Conservation (phyloP, 805 yeast species). For the Yarrowia osloensis region DNA sequence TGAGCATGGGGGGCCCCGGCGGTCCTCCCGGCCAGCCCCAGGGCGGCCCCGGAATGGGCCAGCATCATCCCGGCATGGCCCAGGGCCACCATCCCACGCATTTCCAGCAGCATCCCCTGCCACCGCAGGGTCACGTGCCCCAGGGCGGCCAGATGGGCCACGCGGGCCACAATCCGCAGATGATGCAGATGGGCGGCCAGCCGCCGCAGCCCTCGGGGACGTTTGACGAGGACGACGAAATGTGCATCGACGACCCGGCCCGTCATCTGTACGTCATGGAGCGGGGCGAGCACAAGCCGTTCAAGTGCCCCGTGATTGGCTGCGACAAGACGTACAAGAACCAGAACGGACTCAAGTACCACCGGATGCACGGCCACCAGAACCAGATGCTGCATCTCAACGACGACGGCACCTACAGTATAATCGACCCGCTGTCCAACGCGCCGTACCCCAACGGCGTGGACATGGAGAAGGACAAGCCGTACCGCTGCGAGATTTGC, state of each 20-base stretch:
- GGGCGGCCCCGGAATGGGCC: slow-evolving; percentile 10
- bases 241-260: slow-evolving; percentile 96
- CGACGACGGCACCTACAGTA: slow-evolving; percentile 89
- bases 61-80: slow-evolving; percentile 29
- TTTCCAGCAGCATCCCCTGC: slow-evolving; percentile 24
- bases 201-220: slow-evolving; percentile 41
- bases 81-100: slow-evolving; percentile 29
- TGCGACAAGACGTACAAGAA: slow-evolving; percentile 97
- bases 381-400: slow-evolving; percentile 88
- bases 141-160: not conserved
- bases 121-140: not conserved
- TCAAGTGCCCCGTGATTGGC: slow-evolving; percentile 96
- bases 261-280: slow-evolving; percentile 91
- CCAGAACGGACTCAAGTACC: slow-evolving; percentile 96
- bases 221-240: slow-evolving; percentile 57
- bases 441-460: slow-evolving; percentile 85
- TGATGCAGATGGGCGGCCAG: slow-evolving; percentile 34
- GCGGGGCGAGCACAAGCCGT: slow-evolving; percentile 89
- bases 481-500: slow-evolving; percentile 97
- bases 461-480: slow-evolving; percentile 95
- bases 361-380: slow-evolving; percentile 94
- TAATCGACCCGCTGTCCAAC: slow-evolving; percentile 79
- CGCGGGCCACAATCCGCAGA: slow-evolving; percentile 19
- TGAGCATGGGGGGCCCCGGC: slow-evolving; percentile 44
- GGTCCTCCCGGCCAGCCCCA: slow-evolving; percentile 9